Evolutionary conservation across 345 rosid species (phyloP).

Genomic region (Rhizophora apiculata): DNA sequence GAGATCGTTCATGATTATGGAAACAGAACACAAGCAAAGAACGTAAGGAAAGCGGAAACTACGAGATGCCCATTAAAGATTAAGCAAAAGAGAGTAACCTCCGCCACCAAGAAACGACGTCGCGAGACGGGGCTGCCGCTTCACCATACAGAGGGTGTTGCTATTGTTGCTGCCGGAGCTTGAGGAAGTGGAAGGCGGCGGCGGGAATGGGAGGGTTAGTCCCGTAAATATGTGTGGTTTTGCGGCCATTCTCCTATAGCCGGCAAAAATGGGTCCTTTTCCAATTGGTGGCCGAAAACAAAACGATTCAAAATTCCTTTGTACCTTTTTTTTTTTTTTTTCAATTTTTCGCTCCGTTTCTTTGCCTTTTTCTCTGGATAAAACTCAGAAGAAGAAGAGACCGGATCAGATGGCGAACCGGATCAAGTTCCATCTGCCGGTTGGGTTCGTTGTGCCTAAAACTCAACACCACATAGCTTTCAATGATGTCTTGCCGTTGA

Average conservation of each 20-base stretch:
- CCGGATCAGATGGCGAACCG: too few relatives aligned
- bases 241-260: conserved; percentile 16
- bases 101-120: conserved; percentile 46
- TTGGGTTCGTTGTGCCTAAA: too few relatives aligned
- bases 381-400: too few relatives aligned
- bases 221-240: conserved; percentile 44
- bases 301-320: too few relatives aligned
- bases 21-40: not conserved
- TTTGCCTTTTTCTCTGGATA: too few relatives aligned
- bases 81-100: conserved; percentile 23
- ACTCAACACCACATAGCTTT: too few relatives aligned
- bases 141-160: conserved; percentile 28
- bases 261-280: not conserved
- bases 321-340: too few relatives aligned
- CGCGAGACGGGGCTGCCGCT: conserved; percentile 28
- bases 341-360: too few relatives aligned
- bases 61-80: not conserved
- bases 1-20: not conserved
- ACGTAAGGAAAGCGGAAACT: not conserved
- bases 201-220: conserved; percentile 24
- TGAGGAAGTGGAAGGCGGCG: conserved; percentile 31
- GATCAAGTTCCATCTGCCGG: too few relatives aligned
- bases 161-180: conserved; percentile 14
- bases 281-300: too few relatives aligned
- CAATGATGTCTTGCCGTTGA: too few relatives aligned